phyloP scores from a whole-genome alignment of 352 stramenopile genomes.

The Hyaloperonospora arabidopsidis region DNA sequence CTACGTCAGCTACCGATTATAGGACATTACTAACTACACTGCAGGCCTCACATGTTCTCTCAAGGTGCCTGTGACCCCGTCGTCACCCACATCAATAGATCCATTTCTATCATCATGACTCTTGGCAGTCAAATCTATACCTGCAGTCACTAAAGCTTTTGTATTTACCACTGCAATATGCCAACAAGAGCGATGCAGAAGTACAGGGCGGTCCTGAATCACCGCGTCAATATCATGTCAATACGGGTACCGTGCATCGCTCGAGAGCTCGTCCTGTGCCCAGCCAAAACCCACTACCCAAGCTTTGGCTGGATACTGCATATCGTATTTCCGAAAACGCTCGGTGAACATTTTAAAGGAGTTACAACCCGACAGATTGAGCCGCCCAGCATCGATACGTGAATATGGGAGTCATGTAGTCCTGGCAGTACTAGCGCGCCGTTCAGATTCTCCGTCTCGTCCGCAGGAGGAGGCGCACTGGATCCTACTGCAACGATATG shows the following conservation, averaged over 20 bases:
- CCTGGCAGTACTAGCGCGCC: slow-evolving; percentile 72
- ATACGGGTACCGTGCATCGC: slow-evolving; percentile 50
- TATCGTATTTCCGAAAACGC: slow-evolving; percentile 50
- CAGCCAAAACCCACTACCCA: slow-evolving; percentile 82
- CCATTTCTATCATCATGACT: slow-evolving; percentile 32
- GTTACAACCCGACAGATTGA: slow-evolving; percentile 64
- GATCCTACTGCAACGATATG: slow-evolving; percentile 32
- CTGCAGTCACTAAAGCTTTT: slow-evolving; percentile 67
- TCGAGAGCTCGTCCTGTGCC: slow-evolving; percentile 77
- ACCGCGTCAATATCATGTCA: slow-evolving; percentile 73
- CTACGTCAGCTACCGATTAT: not conserved
- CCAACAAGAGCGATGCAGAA: slow-evolving; percentile 86
- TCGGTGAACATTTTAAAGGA: slow-evolving; percentile 68
- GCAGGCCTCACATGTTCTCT: slow-evolving; percentile 59
- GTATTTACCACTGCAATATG: slow-evolving; percentile 85
- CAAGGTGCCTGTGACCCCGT: slow-evolving; percentile 58
- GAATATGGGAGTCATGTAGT: slow-evolving; percentile 85
- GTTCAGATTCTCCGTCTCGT: slow-evolving; percentile 36
- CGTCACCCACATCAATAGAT: slow-evolving; percentile 56
- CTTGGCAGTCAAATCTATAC: slow-evolving; percentile 34
- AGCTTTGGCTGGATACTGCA: slow-evolving; percentile 50
- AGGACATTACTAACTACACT: no score
- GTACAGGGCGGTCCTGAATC: slow-evolving; percentile 51
- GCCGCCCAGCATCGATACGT: slow-evolving; percentile 77
- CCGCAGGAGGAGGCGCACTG: slow-evolving; percentile 10